Percentiles rank a stretch among this genome's conserved stretches.
phyloP scores from a whole-genome alignment of 129 eudicot genomes.

The Deinandra increscens region DNA sequence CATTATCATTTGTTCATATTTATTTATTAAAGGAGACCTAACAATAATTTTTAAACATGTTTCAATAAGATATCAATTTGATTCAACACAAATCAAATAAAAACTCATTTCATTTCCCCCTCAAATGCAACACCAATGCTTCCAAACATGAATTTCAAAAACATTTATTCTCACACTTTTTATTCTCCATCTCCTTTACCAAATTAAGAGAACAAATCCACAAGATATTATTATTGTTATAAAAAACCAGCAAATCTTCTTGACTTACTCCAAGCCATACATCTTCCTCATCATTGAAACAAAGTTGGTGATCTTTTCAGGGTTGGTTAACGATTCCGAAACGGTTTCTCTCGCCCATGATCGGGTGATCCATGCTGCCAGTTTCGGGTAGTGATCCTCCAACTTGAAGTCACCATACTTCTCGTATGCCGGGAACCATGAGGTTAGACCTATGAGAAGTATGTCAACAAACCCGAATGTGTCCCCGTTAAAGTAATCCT shows the following conservation, averaged over 20 bases:
- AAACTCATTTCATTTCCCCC: constrained; percentile 27
- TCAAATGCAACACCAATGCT: constrained; percentile 14
- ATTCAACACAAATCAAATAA: constrained; percentile 20
- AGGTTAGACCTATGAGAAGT: constrained; percentile 43
- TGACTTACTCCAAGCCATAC: constrained; percentile 52
- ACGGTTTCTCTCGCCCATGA: constrained; percentile 55
- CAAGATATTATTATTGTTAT: not conserved
- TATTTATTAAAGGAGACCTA: too few species aligned
- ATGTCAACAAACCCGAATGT: constrained; percentile 65
- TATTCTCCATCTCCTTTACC: constrained; percentile 7
- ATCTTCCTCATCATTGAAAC: constrained; percentile 53
- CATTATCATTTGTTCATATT: too few species aligned
- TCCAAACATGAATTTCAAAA: constrained; percentile 18
- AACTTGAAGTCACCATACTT: constrained; percentile 63
- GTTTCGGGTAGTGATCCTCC: constrained; percentile 59
- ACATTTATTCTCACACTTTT: constrained; percentile 14
- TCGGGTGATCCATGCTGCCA: constrained; percentile 58
- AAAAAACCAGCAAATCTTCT: constrained; percentile 1
- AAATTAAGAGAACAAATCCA: not conserved
- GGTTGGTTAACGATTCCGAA: constrained; percentile 38
- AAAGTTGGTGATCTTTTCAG: constrained; percentile 46
- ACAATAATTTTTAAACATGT: too few species aligned
- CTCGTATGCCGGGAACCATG: constrained; percentile 67
- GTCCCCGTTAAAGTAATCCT: constrained; percentile 59
- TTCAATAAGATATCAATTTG: too few species aligned